phyloP scores from a whole-genome alignment of 2,329 filamentous ascomycete genomes.

The Colletotrichum godetiae region DNA sequence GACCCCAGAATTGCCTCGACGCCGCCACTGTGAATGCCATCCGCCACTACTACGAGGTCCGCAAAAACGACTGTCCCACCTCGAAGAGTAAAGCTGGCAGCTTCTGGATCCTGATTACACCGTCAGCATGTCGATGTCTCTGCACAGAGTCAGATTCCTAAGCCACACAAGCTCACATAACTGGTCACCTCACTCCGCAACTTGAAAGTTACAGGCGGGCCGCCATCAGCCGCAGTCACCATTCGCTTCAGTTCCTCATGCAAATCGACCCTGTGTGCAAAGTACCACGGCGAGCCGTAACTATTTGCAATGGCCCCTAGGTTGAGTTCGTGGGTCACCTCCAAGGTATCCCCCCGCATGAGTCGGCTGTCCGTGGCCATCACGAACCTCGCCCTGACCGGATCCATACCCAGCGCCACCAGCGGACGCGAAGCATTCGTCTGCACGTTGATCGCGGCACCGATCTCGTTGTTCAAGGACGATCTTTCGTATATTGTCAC shows the following conservation, averaged over 20 bases:
- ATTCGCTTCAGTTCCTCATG: constrained; percentile 49
- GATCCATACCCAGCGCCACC: constrained; percentile 49
- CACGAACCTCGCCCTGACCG: constrained; percentile 43
- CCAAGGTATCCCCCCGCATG: constrained; percentile 12
- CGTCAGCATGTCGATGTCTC: background rate
- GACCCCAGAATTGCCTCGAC: constrained; percentile 44
- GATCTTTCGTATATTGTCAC: constrained; percentile 52
- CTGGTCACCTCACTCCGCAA: constrained; percentile 39
- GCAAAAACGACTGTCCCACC: constrained; percentile 42
- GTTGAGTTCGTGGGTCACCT: constrained; percentile 35
- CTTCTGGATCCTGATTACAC: constrained; percentile 37
- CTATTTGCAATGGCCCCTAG: background rate
- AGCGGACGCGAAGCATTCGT: constrained; percentile 52
- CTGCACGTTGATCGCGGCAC: constrained; percentile 52
- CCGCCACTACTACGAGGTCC: constrained; percentile 58
- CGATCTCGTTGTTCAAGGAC: constrained; percentile 48
- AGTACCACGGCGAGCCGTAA: constrained; percentile 42
- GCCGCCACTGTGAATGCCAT: constrained; percentile 53
- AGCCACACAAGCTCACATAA: constrained; percentile 40
- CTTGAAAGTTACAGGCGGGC: constrained; percentile 40
- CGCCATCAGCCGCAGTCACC: constrained; percentile 44
- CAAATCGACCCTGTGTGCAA: constrained; percentile 52
- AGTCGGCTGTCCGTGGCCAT: constrained; percentile 37
- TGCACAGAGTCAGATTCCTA: background rate
- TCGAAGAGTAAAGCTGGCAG: constrained; percentile 43